Evolutionary conservation across 1,139 yeast genomes (phyloP).

Genomic region (Suhomyces wounanorum): DNA sequence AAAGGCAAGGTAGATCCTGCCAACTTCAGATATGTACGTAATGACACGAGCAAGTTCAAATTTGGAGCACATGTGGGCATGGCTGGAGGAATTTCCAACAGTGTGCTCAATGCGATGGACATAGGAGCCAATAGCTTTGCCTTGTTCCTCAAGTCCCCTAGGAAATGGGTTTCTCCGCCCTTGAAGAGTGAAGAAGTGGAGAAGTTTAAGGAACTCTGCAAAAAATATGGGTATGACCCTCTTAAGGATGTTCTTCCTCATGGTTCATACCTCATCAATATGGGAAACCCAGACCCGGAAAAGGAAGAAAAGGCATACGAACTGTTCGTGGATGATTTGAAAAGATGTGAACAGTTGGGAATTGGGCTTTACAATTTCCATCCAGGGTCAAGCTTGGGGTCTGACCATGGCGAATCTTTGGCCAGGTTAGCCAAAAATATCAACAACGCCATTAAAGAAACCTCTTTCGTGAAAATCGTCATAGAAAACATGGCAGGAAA

Average conservation of each 20-base stretch:
- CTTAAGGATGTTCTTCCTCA: conserved; percentile 84
- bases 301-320: conserved; percentile 75
- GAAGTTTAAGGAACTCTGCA: conserved; percentile 64
- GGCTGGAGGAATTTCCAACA: conserved; percentile 73
- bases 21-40: conserved; percentile 23
- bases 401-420: conserved; percentile 67
- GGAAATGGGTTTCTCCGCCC: conserved; percentile 88
- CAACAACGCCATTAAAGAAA: conserved; percentile 72
- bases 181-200: conserved; percentile 65
- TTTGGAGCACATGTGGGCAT: conserved; percentile 84
- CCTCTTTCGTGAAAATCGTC: conserved; percentile 80
- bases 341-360: conserved; percentile 80
- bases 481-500: conserved; percentile 99
- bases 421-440: conserved; percentile 72
- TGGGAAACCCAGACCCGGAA: conserved; percentile 86
- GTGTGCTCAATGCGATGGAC: conserved; percentile 72
- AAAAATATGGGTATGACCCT: conserved; percentile 66
- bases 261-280: conserved; percentile 88
- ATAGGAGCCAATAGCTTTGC: conserved; percentile 89
- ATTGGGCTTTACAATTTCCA: conserved; percentile 91
- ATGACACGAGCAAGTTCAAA: conserved; percentile 35
- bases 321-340: conserved; percentile 84
- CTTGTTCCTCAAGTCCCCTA: conserved; percentile 83
- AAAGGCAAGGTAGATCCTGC: conserved; percentile 7
- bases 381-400: conserved; percentile 87